Base-by-base conservation (phyloP, 352 stramenopile species). In the Hyaloperonospora arabidopsidis region DNA sequence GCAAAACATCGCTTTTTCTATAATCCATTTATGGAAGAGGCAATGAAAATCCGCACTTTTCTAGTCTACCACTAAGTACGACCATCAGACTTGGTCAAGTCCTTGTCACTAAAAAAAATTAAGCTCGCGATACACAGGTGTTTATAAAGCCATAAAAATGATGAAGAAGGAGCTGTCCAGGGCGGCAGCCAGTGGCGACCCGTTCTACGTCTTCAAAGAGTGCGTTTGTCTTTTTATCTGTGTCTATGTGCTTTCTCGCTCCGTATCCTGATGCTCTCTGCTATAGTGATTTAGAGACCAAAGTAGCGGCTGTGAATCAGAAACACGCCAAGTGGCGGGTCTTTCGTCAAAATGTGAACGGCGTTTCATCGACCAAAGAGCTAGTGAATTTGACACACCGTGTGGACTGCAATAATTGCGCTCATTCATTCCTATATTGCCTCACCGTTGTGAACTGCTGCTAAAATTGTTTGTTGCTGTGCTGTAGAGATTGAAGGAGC, bases 151-250 rank as follows among this genome's bases (percentile, higher is more conserved):
- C n/a, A n/a, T n/a, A 32, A 32, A 8, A 32, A 8, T 32, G 55
- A 72, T 69, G 60, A 56, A 54, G 52, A 68, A 67, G 32, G 54
- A 64, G 38, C 45, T 46, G 17, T 61, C 55, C 43, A 70, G 62
- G 49, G 59, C 53, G 43, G 57, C 53, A 15, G 77, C 80, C 22
- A 84, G 74, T 55, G 78, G 70, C 22, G 80, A 90, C 49, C 80
- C 80, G 39, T 90, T 86, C 65, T 90, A 90, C 61, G 80, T 90
- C 10, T 90, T 88, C 56, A 90, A 88, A 62, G 80, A 90, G 80
- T 90, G 59, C 63, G 57, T 61, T 22, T n/a, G 10, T 6, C 28
- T 15, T 51, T 15, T 19, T 23, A 21, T 13, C n/a, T n/a, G n/a
- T n/a, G n/a, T 46, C 1, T 13, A 46, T 46, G 14, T 2, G 40